Evolutionary conservation across 208 protist species (phyloP).

Genomic region (Trypanosoma melophagium): DNA sequence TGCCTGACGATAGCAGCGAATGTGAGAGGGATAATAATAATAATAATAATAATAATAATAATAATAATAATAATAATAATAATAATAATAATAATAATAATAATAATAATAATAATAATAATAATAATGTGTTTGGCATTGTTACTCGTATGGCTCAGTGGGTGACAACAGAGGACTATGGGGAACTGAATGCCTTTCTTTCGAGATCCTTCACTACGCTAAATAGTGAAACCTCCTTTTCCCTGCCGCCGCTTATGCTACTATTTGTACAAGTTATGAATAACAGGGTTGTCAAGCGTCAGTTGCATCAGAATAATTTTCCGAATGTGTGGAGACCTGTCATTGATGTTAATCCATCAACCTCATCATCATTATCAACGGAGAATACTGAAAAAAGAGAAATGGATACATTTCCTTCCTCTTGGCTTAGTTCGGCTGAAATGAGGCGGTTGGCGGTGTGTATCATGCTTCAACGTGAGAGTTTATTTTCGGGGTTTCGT

Average conservation of each 20-base stretch:
- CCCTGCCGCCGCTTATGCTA: conserved; percentile 6
- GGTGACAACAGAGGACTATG: conserved; percentile 21
- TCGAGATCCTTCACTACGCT: background rate
- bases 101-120: background rate
- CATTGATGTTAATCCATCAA: conserved; percentile 5
- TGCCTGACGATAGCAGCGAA: background rate
- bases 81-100: too few species aligned
- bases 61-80: too few species aligned
- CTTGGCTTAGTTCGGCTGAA: background rate
- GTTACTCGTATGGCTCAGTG: conserved; percentile 5
- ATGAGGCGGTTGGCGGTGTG: conserved; percentile 7
- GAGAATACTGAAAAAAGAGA: background rate
- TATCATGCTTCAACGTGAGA: conserved; percentile 9
- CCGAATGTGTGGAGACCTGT: conserved; percentile 19
- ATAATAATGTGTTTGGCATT: background rate
- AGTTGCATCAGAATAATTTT: conserved; percentile 9
- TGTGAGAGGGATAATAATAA: too few species aligned
- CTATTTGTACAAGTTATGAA: conserved; percentile 28
- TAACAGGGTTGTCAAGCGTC: conserved; percentile 23
- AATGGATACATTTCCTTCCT: background rate
- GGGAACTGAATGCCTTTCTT: background rate
- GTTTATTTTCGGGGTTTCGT: background rate
- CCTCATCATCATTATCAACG: background rate
- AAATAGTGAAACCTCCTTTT: background rate
- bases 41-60: too few species aligned